Evolutionary conservation across 2,329 filamentous ascomycete species (phyloP).

Genomic region (Sclerotinia spermophila): DNA sequence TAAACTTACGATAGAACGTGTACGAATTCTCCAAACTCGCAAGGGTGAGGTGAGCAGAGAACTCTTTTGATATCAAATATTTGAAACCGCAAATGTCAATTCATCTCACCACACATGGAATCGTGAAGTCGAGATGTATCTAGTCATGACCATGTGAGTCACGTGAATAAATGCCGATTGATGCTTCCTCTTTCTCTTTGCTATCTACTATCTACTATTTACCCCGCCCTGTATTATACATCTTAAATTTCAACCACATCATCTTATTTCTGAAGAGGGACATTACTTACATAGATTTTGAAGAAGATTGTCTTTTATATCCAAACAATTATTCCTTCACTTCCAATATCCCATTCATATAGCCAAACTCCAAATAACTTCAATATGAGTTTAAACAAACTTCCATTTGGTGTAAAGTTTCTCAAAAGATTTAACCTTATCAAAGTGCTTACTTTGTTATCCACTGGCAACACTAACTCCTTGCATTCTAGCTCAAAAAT

Average conservation of each 20-base stretch:
- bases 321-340: background rate
- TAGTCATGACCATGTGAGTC: background rate
- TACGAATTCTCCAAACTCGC: too few species aligned
- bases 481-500: constrained; percentile 46
- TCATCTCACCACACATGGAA: background rate
- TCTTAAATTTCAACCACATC: background rate
- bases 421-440: background rate
- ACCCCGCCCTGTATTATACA: background rate
- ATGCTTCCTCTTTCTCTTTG: background rate
- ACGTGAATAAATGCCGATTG: background rate
- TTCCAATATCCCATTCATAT: background rate
- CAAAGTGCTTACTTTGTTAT: too few species aligned
- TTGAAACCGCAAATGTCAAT: background rate
- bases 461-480: constrained; percentile 12
- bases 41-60: too few species aligned
- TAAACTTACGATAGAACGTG: background rate
- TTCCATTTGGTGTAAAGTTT: constrained; percentile 28
- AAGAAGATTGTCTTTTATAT: background rate
- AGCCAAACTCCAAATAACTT: background rate
- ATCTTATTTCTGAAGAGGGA: background rate
- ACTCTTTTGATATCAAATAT: background rate
- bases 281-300: too few species aligned
- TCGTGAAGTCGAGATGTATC: background rate
- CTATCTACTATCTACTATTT: too few species aligned
- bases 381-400: constrained; percentile 20